A percentile compares a stretch with the other conserved stretches of the same genome.
These are phyloP conservation scores for Colletotrichum somersetense DNA, from an alignment of 2,329 filamentous ascomycete species.

Conservation along the genomic window DNA sequence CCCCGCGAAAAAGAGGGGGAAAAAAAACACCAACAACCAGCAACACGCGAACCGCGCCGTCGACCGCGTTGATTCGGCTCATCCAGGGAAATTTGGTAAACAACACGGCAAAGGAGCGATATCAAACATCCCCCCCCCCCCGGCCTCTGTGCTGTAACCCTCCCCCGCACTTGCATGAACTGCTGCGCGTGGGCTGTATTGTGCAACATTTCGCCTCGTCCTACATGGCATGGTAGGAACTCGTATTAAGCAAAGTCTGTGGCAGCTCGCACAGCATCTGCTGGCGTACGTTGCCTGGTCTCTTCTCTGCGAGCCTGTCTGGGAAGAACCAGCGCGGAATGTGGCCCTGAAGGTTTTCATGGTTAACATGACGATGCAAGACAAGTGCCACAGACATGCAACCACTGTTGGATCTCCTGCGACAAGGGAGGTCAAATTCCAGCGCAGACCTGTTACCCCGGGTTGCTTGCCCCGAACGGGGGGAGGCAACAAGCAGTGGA, in stretches of 20 bases:
- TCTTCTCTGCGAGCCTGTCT: neutral
- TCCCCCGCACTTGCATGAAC: slow-evolving; percentile 2
- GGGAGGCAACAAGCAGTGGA: slow-evolving; percentile 20
- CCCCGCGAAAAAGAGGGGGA: slow-evolving; percentile 20
- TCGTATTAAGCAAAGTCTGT: neutral
- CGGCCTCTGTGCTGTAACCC: neutral
- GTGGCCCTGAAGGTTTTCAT: slow-evolving; percentile 10
- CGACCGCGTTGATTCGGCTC: slow-evolving; percentile 20
- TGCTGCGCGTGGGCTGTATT: neutral
- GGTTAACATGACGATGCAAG: slow-evolving; percentile 6
- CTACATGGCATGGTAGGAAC: neutral
- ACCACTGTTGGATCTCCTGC: slow-evolving; percentile 15
- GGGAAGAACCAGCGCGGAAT: neutral
- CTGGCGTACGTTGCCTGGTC: neutral
- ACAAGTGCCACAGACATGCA: slow-evolving; percentile 20
- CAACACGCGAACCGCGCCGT: slow-evolving; percentile 22
- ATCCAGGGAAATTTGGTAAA: slow-evolving; percentile 35
- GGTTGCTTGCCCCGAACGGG: slow-evolving; percentile 24
- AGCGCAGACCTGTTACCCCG: slow-evolving; percentile 17
- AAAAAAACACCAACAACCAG: neutral
- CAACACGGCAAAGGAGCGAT: slow-evolving; percentile 11
- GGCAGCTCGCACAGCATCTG: slow-evolving; percentile 15
- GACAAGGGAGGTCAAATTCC: slow-evolving; percentile 32
- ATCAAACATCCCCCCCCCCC: neutral
- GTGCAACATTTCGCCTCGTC: neutral